A percentile compares a stretch with the other conserved stretches of the same genome.
These are phyloP conservation scores for Fraxinus ornus DNA, from an alignment of 305 asterid species.

Conservation along the genomic window DNA sequence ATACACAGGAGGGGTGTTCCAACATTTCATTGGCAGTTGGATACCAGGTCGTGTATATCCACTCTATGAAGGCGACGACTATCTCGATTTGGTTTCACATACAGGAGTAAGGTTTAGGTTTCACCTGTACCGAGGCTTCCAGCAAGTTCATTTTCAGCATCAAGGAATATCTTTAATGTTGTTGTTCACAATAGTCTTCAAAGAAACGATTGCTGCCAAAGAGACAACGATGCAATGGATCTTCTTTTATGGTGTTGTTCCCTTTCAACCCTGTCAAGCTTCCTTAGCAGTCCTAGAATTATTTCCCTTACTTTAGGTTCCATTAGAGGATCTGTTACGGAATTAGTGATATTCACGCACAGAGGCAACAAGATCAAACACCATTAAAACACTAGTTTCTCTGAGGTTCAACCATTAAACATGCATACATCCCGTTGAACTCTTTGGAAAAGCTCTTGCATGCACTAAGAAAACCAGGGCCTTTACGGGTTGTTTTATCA, in stretches of 20 bases:
- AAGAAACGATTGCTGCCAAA: background rate
- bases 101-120: background rate
- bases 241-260: background rate
- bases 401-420: background rate
- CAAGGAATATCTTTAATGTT: conserved; percentile 74
- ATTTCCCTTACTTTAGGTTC: background rate
- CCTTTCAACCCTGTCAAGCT: background rate
- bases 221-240: background rate
- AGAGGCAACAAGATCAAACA: background rate
- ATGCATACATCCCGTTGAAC: background rate
- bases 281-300: background rate
- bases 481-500: background rate
- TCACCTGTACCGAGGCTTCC: conserved; percentile 76
- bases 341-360: background rate
- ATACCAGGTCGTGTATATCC: background rate
- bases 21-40: background rate
- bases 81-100: background rate
- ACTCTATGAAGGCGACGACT: background rate
- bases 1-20: background rate
- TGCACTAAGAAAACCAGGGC: background rate
- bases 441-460: background rate
- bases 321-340: background rate
- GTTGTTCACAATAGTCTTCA: background rate
- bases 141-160: conserved; percentile 74
- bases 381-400: background rate